Conservation (phyloP, 495 filamentous ascomycete genomes). For the Staphylotrichum tortipilum region DNA sequence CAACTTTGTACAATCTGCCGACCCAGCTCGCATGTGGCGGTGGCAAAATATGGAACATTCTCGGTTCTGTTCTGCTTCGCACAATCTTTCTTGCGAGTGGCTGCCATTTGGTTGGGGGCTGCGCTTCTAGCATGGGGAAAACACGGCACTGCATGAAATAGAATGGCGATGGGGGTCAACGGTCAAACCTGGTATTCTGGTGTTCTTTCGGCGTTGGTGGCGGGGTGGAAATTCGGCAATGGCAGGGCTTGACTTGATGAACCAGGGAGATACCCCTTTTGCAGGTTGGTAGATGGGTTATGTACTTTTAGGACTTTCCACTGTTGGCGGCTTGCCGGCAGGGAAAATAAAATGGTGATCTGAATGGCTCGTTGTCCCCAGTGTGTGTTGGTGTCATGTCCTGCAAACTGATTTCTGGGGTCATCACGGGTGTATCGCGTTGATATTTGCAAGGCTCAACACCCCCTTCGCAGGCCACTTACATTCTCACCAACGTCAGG, state of each 20-base stretch:
- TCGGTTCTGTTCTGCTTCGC: constrained; percentile 1
- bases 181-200: background rate
- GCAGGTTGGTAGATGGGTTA: constrained; percentile 6
- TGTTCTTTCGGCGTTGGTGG: constrained; percentile 4
- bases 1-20: background rate
- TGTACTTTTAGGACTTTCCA: background rate
- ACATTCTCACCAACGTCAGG: too few species aligned
- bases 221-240: background rate
- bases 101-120: background rate
- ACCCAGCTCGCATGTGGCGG: background rate
- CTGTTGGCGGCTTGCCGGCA: background rate
- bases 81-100: background rate
- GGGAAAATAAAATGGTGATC: background rate
- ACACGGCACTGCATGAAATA: background rate
- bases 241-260: background rate
- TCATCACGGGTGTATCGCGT: too few species aligned
- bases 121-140: background rate
- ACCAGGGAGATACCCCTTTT: constrained; percentile 8
- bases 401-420: too few species aligned
- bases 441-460: too few species aligned
- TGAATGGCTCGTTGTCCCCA: background rate
- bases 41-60: background rate
- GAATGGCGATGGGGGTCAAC: constrained; percentile 1
- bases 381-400: background rate
- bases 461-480: too few species aligned